phyloP scores from a whole-genome alignment of 768 basidiomycete genomes.

The Lyophyllum semitale region DNA sequence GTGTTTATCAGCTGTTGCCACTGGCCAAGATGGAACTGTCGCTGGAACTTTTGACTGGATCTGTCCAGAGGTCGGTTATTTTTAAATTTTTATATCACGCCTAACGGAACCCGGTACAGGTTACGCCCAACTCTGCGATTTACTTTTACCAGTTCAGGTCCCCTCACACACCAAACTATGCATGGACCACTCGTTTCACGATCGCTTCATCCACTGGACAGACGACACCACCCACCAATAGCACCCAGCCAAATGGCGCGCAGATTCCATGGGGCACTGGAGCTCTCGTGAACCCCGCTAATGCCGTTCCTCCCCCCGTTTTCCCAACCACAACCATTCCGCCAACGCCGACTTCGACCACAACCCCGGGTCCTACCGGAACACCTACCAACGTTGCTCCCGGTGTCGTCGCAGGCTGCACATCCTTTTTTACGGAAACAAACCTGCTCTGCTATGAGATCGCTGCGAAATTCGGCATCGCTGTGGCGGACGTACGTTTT shows the following conservation, averaged over 20 bases:
- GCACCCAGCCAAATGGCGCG: constrained; percentile 52
- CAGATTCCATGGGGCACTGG: constrained; percentile 72
- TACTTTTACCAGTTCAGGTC: constrained; percentile 83
- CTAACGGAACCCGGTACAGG: constrained; percentile 35
- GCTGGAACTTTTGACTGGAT: constrained; percentile 49
- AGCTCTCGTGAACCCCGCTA: constrained; percentile 45
- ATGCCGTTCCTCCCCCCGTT: constrained; percentile 36
- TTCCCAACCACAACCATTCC: constrained; percentile 1
- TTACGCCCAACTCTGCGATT: constrained; percentile 61
- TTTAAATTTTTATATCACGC: background rate
- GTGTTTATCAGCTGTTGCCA: constrained; percentile 54
- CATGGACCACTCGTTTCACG: constrained; percentile 79
- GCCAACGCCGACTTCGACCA: background rate
- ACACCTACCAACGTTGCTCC: constrained; percentile 5
- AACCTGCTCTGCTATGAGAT: constrained; percentile 9
- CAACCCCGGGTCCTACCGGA: background rate
- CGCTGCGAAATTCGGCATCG: constrained; percentile 6
- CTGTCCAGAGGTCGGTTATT: constrained; percentile 55
- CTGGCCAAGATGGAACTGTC: constrained; percentile 59
- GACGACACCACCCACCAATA: constrained; percentile 48
- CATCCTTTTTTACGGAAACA: constrained; percentile 11
- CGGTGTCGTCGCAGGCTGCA: constrained; percentile 5
- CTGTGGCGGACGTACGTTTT: constrained; percentile 3
- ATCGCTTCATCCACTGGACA: constrained; percentile 55
- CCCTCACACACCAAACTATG: constrained; percentile 35